These are phyloP conservation scores for Cladosporium sp. DNA, from an alignment of 2,329 filamentous ascomycete species.

Conservation along the genomic window DNA sequence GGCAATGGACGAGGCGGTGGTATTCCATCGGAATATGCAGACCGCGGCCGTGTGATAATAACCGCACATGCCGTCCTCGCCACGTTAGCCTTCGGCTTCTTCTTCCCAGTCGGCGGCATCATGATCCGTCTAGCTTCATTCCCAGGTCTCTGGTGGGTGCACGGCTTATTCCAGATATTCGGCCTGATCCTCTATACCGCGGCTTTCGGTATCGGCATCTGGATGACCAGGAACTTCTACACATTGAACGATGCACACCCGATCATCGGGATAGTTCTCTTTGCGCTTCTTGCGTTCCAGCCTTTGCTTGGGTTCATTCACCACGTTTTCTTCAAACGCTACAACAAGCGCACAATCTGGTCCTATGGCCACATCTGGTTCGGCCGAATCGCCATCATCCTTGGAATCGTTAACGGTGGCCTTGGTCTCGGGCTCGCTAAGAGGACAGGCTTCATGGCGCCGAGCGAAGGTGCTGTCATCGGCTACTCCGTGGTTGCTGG, in stretches of 20 bases:
- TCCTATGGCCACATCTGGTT: conserved; percentile 57
- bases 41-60: conserved; percentile 36
- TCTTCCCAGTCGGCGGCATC: conserved; percentile 50
- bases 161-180: conserved; percentile 52
- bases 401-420: conserved; percentile 60
- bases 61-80: conserved; percentile 49
- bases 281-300: conserved; percentile 56
- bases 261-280: conserved; percentile 55
- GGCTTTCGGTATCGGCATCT: conserved; percentile 55
- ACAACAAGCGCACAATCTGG: conserved; percentile 47
- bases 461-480: conserved; percentile 42
- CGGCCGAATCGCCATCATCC: conserved; percentile 51
- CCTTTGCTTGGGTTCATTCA: conserved; percentile 55
- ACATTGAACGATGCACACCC: conserved; percentile 47
- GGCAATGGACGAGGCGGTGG: conserved; percentile 7
- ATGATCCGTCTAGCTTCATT: conserved; percentile 48
- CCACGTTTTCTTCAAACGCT: conserved; percentile 53
- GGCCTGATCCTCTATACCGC: conserved; percentile 51
- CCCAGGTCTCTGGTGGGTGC: conserved; percentile 46
- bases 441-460: conserved; percentile 34
- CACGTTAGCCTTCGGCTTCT: conserved; percentile 47
- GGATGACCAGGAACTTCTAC: conserved; percentile 41
- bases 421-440: conserved; percentile 53
- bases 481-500: conserved; percentile 54
- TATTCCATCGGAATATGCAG: conserved; percentile 14